Conservation (phyloP, 192 early-diverging fungal genomes). For the Phycomyces blakesleeanus region DNA sequence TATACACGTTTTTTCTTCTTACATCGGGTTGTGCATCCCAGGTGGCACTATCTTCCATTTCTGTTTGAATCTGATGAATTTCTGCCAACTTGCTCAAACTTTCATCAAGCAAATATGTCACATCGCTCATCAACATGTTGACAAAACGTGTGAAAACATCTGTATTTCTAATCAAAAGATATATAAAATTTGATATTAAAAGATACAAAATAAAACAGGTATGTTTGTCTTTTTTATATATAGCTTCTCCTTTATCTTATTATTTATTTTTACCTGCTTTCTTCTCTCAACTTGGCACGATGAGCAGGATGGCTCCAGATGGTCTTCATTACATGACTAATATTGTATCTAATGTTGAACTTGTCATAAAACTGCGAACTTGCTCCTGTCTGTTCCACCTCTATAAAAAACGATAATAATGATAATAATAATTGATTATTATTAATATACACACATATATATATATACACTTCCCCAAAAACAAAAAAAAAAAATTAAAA, state of each 20-base stretch:
- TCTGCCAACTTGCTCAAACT: conserved; percentile 80
- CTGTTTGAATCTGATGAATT: conserved; percentile 78
- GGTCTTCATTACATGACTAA: conserved; percentile 84
- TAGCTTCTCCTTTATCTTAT: not conserved
- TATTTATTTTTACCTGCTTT: conserved; percentile 44
- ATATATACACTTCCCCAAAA: too few species aligned
- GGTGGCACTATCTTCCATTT: conserved; percentile 58
- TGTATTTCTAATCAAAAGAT: conserved; percentile 46
- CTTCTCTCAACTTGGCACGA: conserved; percentile 57
- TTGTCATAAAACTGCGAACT: conserved; percentile 97
- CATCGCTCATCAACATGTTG: conserved; percentile 93
- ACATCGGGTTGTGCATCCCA: conserved; percentile 52
- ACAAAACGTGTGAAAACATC: conserved; percentile 87
- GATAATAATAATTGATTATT: too few species aligned
- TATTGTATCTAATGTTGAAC: conserved; percentile 96
- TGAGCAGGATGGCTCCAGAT: conserved; percentile 77
- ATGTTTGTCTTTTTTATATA: too few species aligned
- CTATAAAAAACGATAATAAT: too few species aligned
- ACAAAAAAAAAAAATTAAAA: not conserved
- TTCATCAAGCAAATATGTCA: conserved; percentile 93
- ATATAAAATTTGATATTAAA: too few species aligned
- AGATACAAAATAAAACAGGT: not conserved
- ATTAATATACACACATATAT: too few species aligned
- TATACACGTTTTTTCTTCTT: too few species aligned
- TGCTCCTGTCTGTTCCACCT: conserved; percentile 92